Conservation (phyloP, 1,139 yeast genomes). For the Saccharomycopsis hybrid region DNA sequence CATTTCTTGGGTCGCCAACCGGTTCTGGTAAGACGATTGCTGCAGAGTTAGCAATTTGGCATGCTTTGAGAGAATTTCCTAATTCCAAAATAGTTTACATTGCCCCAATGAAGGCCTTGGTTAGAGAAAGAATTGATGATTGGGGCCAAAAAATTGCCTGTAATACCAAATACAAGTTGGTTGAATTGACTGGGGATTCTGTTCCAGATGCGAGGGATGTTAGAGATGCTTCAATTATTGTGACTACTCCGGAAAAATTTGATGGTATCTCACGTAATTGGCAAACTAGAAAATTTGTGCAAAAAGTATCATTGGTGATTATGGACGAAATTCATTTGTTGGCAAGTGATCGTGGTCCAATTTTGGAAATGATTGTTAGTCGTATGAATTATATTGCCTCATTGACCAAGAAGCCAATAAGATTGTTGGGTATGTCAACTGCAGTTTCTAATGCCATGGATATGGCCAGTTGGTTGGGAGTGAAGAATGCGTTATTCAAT, state of each 20-base stretch:
- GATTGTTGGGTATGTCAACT: constrained; percentile 91
- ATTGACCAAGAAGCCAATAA: constrained; percentile 65
- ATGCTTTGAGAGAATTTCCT: constrained; percentile 77
- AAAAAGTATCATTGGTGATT: constrained; percentile 80
- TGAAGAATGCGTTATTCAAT: constrained; percentile 81
- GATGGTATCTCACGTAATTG: constrained; percentile 98
- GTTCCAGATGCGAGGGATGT: constrained; percentile 84
- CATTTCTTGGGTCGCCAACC: constrained; percentile 95
- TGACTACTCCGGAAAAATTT: constrained; percentile 96
- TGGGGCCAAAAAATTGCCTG: constrained; percentile 70
- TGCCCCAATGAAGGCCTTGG: constrained; percentile 99
- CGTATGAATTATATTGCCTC: constrained; percentile 91
- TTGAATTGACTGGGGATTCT: constrained; percentile 95
- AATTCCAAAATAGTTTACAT: constrained; percentile 85
- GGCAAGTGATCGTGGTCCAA: constrained; percentile 98
- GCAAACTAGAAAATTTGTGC: constrained; percentile 93
- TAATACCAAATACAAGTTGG: constrained; percentile 60
- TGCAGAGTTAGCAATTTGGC: constrained; percentile 96
- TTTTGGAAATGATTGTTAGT: constrained; percentile 96
- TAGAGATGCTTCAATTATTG: constrained; percentile 83
- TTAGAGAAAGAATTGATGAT: constrained; percentile 92
- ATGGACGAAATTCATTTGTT: constrained; percentile 98
- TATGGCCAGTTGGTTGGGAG: constrained; percentile 97
- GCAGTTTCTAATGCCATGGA: constrained; percentile 98
- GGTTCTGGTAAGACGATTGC: constrained; percentile 98